Evolutionary conservation across 441 rosid species (phyloP), one percentile per base, ranked within the genome.

Genomic region (Melianthus villosus): DNA sequence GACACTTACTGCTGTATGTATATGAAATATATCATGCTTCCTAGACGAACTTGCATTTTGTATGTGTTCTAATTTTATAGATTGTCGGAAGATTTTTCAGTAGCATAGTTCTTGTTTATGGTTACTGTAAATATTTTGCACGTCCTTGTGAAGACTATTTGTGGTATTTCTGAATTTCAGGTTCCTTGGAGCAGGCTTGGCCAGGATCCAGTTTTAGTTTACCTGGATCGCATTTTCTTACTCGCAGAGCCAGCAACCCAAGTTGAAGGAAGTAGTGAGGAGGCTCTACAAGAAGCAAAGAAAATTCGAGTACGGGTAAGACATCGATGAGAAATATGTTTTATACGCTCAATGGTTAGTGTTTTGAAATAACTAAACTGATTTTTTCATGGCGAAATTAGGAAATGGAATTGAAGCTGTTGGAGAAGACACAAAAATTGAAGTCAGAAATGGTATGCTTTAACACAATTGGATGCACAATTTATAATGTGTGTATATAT

Each of bases 121-220:
- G 8, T 9, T 26, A 26, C 30, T 26, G 3, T 1, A 46, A 19
- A 25, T 41, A 9, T 38, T n/a, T 23, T 16, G 22, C 40, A 2
- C 38, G 22, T 23, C 34, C 8, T 9, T 29, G 22, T 38, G 7
- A n/a, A 22, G 33, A 12, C 45, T 34, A 16, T 20, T 25, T 38
- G 29, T 44, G 46, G 10, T 19, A 16, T 43, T 20, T 46, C 42
- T 25, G 9, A 38, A 51, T 60, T 56, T 38, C 75, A 91, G 99
- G 96, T 91, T 46, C 99, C 99, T 6, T 85, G 99, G 99, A 91
- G 87, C 67, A 82, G 87, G 72, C 96, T 91, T 55, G 99, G 96
- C 54, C 96, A 85, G 69, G 99, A 91, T 44, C 94, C 99, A 19
- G 96, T 91, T 51, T 57, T 79, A 42, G 94, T 91, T 56, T 68